These are phyloP conservation scores for Eragrostis tef DNA, from an alignment of 202 grass and related monocot species.

Conservation along the genomic window DNA sequence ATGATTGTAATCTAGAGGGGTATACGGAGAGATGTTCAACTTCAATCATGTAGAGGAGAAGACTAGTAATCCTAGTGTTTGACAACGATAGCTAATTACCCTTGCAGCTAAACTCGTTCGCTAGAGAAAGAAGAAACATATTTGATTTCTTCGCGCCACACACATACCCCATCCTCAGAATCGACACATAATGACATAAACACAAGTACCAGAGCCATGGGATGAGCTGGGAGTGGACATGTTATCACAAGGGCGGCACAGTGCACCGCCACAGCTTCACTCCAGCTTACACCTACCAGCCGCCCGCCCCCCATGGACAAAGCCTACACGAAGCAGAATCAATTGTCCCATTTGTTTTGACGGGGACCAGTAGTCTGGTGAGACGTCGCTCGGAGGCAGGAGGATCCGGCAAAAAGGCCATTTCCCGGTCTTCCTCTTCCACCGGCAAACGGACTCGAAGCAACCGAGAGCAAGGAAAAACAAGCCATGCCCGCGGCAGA, in stretches of 20 bases:
- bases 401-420: not conserved
- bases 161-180: not conserved
- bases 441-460: not conserved
- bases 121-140: not conserved
- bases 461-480: not conserved
- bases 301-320: not conserved
- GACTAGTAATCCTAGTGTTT: too few species aligned
- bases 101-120: not conserved
- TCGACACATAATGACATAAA: not conserved
- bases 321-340: not conserved
- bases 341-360: constrained; percentile 1
- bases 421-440: not conserved
- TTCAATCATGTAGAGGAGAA: not conserved
- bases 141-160: not conserved
- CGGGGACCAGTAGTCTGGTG: constrained; percentile 11
- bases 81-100: too few species aligned
- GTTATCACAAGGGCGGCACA: not conserved
- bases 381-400: constrained; percentile 33
- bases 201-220: not conserved
- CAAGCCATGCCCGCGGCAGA: constrained; percentile 21
- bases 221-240: constrained; percentile 17
- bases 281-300: constrained; percentile 4
- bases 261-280: constrained; percentile 15
- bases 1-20: not conserved
- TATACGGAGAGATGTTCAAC: not conserved